These are phyloP conservation scores for Ormosia semicastrata DNA, from an alignment of 306 rosid genomes.

Conservation along the genomic window DNA sequence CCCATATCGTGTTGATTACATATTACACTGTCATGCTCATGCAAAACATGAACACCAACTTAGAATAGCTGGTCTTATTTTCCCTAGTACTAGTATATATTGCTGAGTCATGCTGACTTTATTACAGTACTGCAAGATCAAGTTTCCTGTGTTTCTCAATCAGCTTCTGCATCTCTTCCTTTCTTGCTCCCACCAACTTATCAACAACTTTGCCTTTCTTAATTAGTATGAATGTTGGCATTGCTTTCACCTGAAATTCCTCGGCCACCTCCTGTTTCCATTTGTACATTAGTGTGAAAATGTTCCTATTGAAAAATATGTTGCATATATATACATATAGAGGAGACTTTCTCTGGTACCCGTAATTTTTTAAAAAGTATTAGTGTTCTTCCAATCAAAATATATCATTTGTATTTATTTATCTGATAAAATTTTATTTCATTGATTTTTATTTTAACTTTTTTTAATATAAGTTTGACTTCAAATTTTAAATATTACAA, in stretches of 20 bases:
- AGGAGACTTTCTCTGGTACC: no score
- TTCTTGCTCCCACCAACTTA: constrained; percentile 55
- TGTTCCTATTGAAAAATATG: not conserved
- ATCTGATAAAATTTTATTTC: no score
- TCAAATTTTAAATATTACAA: no score
- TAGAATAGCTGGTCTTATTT: not conserved
- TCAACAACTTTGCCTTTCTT: constrained; percentile 53
- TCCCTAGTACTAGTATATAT: not conserved
- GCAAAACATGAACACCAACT: not conserved
- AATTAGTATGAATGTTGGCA: constrained; percentile 59
- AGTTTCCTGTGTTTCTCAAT: constrained; percentile 49
- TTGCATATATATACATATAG: not conserved
- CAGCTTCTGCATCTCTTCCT: constrained; percentile 50
- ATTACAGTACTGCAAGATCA: not conserved
- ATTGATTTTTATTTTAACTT: no score
- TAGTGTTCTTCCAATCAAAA: no score
- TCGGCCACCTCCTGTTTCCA: constrained; percentile 47
- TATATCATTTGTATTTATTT: no score
- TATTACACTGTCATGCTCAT: not conserved
- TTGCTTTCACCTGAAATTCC: constrained; percentile 47
- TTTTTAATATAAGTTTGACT: no score
- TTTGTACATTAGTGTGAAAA: not conserved
- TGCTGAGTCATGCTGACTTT: not conserved
- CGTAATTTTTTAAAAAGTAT: no score
- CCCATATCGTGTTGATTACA: not conserved